A percentile compares a stretch with the other conserved stretches of the same genome.
These are phyloP conservation scores for Rhytidiadelphus loreus DNA, from an alignment of 225 moss, liverwort and hornwort species.

Conservation along the genomic window DNA sequence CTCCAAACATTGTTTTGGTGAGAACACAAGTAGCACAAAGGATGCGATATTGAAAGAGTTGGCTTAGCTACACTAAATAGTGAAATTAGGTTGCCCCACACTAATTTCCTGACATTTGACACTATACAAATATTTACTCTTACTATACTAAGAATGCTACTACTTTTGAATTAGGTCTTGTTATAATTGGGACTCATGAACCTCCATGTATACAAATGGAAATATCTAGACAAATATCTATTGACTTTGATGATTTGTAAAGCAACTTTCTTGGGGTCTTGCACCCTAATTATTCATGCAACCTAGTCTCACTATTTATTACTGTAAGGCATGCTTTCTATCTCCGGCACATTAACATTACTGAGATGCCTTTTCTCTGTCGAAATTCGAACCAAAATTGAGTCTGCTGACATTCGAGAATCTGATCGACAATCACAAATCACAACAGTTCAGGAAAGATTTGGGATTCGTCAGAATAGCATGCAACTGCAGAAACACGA, in stretches of 20 bases:
- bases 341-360: background rate
- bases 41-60: background rate
- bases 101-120: background rate
- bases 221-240: background rate
- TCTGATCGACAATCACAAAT: background rate
- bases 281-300: background rate
- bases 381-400: background rate
- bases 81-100: too few species aligned
- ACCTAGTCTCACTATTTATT: background rate
- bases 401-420: background rate
- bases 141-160: too few species aligned
- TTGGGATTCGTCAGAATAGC: background rate
- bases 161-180: background rate
- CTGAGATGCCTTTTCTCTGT: background rate
- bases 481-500: background rate
- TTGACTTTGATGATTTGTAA: background rate
- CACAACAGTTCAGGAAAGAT: background rate
- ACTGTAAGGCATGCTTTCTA: background rate
- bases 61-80: too few species aligned
- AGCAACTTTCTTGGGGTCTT: background rate
- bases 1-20: fast-evolving
- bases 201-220: background rate
- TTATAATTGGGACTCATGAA: background rate
- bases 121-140: too few species aligned
- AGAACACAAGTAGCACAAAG: background rate